These are phyloP conservation scores for Sporothrix pseudoabietina DNA, from an alignment of 2,329 filamentous ascomycete genomes.

Conservation along the genomic window DNA sequence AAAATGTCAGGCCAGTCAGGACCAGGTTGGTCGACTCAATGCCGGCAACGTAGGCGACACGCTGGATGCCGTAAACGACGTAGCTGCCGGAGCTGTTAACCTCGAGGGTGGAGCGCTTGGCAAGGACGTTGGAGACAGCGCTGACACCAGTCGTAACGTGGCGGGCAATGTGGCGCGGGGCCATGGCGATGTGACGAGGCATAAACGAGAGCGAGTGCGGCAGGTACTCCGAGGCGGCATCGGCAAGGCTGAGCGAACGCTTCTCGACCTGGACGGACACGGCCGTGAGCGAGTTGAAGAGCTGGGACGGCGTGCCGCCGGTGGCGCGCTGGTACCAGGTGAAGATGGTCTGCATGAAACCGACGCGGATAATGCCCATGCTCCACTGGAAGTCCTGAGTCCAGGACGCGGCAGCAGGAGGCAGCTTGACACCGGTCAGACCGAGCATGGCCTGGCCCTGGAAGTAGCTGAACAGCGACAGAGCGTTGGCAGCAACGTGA, in stretches of 20 bases:
- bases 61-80: constrained; percentile 71
- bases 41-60: constrained; percentile 76
- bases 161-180: constrained; percentile 40
- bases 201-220: constrained; percentile 46
- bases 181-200: constrained; percentile 47
- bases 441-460: constrained; percentile 84
- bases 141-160: constrained; percentile 33
- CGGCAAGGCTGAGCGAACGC: constrained; percentile 42
- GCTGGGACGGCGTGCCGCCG: constrained; percentile 73
- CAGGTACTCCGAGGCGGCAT: constrained; percentile 40
- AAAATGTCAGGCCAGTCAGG: constrained; percentile 80
- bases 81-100: constrained; percentile 48
- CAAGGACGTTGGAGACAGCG: constrained; percentile 39
- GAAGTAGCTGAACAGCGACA: constrained; percentile 85
- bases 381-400: constrained; percentile 92
- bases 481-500: constrained; percentile 80
- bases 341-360: constrained; percentile 75
- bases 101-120: constrained; percentile 58
- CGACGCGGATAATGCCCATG: constrained; percentile 81
- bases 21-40: constrained; percentile 86
- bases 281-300: constrained; percentile 68
- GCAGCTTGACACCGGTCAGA: constrained; percentile 71
- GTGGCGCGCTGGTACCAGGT: constrained; percentile 90
- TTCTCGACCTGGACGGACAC: constrained; percentile 75
- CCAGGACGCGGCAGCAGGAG: constrained; percentile 81